phyloP scores from a whole-genome alignment of 257 asterid species.

The Jasminum sambac region DNA sequence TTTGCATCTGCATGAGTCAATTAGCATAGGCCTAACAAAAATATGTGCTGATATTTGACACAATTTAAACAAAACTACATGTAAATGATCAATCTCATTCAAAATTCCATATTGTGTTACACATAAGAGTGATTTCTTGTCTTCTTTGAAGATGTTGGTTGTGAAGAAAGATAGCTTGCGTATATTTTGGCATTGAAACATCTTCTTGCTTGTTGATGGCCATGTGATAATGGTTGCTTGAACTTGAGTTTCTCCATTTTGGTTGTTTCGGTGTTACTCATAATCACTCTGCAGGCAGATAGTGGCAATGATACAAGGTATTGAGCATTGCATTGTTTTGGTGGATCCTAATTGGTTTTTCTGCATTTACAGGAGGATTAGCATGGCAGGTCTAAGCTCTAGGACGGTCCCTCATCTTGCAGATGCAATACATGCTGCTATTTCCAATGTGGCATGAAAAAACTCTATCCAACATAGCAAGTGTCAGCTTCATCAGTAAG shows the following conservation, averaged over 20 bases:
- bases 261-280: no score
- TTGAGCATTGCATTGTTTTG: neutral
- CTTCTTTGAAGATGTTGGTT: neutral
- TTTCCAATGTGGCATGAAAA: conserved; percentile 44
- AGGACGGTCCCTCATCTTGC: conserved; percentile 71
- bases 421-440: conserved; percentile 83
- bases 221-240: no score
- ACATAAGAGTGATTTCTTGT: neutral
- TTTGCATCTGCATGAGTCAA: neutral
- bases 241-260: no score
- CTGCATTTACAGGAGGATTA: conserved; percentile 63
- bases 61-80: neutral
- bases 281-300: no score
- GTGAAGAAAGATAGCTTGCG: neutral
- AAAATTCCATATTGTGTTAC: no score
- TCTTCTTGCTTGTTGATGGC: no score
- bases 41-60: neutral
- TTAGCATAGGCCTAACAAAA: neutral
- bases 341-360: neutral
- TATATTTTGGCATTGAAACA: neutral
- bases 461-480: neutral
- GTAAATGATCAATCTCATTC: neutral
- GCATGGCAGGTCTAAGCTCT: conserved; percentile 91
- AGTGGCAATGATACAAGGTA: no score
- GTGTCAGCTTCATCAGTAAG: neutral